Base-by-base conservation (phyloP, 1,284 basidiomycete species). In the Ceratobasidium sp. region DNA sequence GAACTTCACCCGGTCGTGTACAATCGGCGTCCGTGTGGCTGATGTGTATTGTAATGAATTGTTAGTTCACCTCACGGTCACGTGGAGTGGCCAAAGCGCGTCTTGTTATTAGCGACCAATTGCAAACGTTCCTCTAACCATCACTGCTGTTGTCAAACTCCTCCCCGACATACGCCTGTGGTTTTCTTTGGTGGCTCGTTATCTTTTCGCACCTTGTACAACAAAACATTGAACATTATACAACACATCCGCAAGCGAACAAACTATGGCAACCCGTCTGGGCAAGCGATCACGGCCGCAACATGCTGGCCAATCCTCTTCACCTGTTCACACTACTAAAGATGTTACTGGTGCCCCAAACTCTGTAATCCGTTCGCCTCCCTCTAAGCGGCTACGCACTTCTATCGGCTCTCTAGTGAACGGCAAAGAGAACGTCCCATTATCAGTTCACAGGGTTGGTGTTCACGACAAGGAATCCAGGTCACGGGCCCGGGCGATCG, bases 211-310 rank as follows among this genome's bases (percentile, higher is more conserved):
- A 24, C 50, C 19, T 24, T 47, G 41, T 19, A 63, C 60, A 50
- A 48, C 29, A 36, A 36, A 31, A 59, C 53, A 71, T 8, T 59
- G 48, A 27, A 57, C 51, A 69, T 33, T 14, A 29, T 7, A 36
- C 53, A 69, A 56, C 33, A 45, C 33, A 44, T 48, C 33, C 41
- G 47, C 36, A 54, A 48, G 22, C 22, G 14, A 54, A 3, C 7
- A 29, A 50, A 59, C 24, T 47, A 71, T 71, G 67, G 57, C 67
- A 17, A 41, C 67, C 45, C 47, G 44, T 44, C 47, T 71, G 9
- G 67, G 67, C 53, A 71, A 71, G 22, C 36, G 67, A 56, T 27
- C 54, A n/a, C 50, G 67, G 45, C 24, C 67, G 15, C 67, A 57
- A 2, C 36, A 45, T 48, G 56, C 54, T 59, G 45, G 44, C 22